Percentiles rank a stretch among this genome's conserved stretches.
Evolutionary conservation across 2,329 filamentous ascomycete genomes (phyloP).

Genomic region (Akanthomyces uredinophilus): DNA sequence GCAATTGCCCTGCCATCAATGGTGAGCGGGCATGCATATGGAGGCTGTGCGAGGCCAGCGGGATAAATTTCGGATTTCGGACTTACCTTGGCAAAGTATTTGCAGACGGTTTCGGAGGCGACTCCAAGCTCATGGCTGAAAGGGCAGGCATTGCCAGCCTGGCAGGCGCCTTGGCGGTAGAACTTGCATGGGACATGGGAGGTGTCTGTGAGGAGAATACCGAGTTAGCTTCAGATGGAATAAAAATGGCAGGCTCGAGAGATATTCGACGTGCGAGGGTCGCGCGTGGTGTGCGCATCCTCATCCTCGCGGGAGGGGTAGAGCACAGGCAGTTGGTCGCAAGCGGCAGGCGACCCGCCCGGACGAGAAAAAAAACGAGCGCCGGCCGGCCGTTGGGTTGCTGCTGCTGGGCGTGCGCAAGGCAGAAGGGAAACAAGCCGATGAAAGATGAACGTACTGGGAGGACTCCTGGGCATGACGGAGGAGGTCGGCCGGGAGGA

Average conservation of each 20-base stretch:
- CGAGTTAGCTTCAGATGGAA: conserved; percentile 19
- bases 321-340: neutral
- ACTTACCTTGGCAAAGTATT: conserved; percentile 94
- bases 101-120: conserved; percentile 85
- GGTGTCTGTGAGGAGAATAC: conserved; percentile 58
- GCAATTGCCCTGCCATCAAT: conserved; percentile 73
- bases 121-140: conserved; percentile 91
- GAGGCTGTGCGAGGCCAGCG: neutral
- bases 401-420: neutral
- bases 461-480: conserved; percentile 58
- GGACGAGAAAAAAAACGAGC: conserved; percentile 10
- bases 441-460: conserved; percentile 43
- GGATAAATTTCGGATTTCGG: conserved; percentile 5
- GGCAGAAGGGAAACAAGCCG: neutral
- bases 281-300: conserved; percentile 19
- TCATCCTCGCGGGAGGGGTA: conserved; percentile 8
- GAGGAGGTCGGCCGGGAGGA: conserved; percentile 39
- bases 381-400: neutral
- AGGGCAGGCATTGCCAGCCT: conserved; percentile 91
- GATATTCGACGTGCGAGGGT: neutral
- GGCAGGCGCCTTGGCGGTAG: conserved; percentile 92
- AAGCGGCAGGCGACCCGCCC: neutral
- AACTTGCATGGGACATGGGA: conserved; percentile 99
- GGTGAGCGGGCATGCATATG: neutral
- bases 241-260: neutral